Base-by-base conservation (phyloP, 2,329 filamentous ascomycete species). In the Nothophoma quercina region DNA sequence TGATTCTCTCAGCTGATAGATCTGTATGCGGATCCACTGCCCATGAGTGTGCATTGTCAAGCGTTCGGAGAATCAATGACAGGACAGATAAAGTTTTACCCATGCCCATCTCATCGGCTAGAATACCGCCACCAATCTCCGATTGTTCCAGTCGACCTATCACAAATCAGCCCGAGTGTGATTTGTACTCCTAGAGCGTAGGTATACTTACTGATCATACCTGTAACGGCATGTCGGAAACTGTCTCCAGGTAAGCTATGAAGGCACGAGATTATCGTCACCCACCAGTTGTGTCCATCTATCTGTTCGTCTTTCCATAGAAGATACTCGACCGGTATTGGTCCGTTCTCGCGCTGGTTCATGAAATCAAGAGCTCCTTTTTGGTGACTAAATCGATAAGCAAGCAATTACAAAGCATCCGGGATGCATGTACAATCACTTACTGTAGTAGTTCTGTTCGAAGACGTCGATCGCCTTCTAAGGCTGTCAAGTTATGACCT, bases 71-170 rank as follows among this genome's bases (percentile, higher is more conserved):
- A 16, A 84, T 75, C 0, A 84, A 64, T 0, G 81, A 78, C 8
- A 85, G 73, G 0, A 81, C 78, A 2, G 81, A 80, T 6, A 85
- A 71, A 0, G 83, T 80, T 59, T 86, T 86, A 0, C 84, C 84
- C 73, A 85, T 77, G 0, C 84, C 84, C 83, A 85, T 86, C 51
- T 85, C 83, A 60, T 86, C 83, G 0, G 83, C 83, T 2, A 86
- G 60, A n/a, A 86, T 80, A 0, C 81, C 81, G 29, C 72, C 78
- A 12, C 70, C 69, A 2, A 56, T 70, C 38, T 75, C 70, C 8
- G 32, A 35, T 1, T 58, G 60, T 5, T 57, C 51, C n/a, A 58
- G 29, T 29, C 47, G 42, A 12, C 46, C 55, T 57, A 2, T 7
- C 5, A 33, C 2, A 25, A n/a, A n/a, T n/a, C n/a, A n/a, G n/a